Percentiles rank a stretch among this genome's conserved stretches.
These are phyloP conservation scores for Hordeum pubiflorum DNA, from an alignment of 202 grass and related monocot genomes.

Conservation along the genomic window DNA sequence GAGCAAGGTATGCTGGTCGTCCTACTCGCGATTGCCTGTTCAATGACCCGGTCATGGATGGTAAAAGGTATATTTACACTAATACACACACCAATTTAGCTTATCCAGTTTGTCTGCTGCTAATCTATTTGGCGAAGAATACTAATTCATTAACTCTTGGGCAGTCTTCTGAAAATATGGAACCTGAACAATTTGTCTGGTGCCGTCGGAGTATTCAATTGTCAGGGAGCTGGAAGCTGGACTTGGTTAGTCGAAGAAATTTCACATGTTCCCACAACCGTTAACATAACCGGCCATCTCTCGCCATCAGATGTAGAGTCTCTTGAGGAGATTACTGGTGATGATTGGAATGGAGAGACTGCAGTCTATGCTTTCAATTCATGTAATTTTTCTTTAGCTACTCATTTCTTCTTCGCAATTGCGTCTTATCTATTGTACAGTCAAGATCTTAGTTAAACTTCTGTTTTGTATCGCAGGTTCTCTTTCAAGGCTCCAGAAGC, in stretches of 20 bases:
- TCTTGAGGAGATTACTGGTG: constrained; percentile 26
- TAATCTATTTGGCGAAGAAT: neutral
- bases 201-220: constrained; percentile 48
- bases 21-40: constrained; percentile 42
- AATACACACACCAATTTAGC: neutral
- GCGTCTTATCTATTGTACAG: neutral
- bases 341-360: constrained; percentile 38
- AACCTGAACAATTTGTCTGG: constrained; percentile 45
- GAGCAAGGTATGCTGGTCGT: constrained; percentile 33
- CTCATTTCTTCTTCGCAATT: neutral
- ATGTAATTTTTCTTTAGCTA: constrained; percentile 21
- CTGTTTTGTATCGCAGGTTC: constrained; percentile 4
- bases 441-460: neutral
- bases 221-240: constrained; percentile 46
- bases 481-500: constrained; percentile 34
- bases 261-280: constrained; percentile 8
- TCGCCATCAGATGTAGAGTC: constrained; percentile 40
- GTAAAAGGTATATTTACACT: constrained; percentile 28
- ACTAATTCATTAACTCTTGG: neutral
- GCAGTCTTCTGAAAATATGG: constrained; percentile 53
- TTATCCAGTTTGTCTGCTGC: neutral
- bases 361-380: constrained; percentile 48
- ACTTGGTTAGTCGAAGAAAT: constrained; percentile 35
- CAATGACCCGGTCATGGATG: constrained; percentile 43
- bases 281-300: constrained; percentile 22